These are phyloP conservation scores for Oenanthe javanica DNA, from an alignment of 140 eudicot species.

Conservation along the genomic window DNA sequence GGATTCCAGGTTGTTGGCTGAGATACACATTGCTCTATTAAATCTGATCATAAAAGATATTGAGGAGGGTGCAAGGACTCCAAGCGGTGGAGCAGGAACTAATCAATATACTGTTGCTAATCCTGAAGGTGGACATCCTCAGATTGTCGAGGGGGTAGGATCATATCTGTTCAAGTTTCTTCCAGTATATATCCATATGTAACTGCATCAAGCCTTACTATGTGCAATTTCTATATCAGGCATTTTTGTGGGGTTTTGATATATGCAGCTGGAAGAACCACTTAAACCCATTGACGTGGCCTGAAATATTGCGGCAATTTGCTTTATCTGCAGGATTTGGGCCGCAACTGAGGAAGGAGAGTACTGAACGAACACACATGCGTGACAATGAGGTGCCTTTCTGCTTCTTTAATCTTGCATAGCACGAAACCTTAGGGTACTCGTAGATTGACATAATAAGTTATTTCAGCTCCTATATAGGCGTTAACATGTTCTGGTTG, in stretches of 20 bases:
- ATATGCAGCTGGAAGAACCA: conserved; percentile 86
- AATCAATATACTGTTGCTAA: conserved; percentile 73
- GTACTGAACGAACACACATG: conserved; percentile 29
- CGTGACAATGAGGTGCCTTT: conserved; percentile 65
- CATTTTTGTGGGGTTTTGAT: conserved; percentile 91
- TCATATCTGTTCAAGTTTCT: conserved; percentile 19
- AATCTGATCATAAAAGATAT: conserved; percentile 69
- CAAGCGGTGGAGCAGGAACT: conserved; percentile 70
- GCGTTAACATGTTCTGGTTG: neutral
- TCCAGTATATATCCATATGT: neutral
- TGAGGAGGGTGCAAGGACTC: conserved; percentile 86
- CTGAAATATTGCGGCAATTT: conserved; percentile 85
- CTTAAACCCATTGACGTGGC: conserved; percentile 85
- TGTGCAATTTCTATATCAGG: conserved; percentile 32
- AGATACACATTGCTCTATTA: conserved; percentile 77
- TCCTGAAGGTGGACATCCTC: conserved; percentile 96
- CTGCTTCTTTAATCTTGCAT: neutral
- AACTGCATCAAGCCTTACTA: neutral
- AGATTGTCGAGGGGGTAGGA: conserved; percentile 99
- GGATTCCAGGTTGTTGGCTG: conserved; percentile 92
- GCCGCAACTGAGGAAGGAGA: conserved; percentile 69
- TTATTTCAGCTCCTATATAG: neutral
- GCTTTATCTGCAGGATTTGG: conserved; percentile 93
- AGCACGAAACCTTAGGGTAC: neutral
- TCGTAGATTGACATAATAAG: neutral